Conservation (phyloP, 768 basidiomycete species). For the Leccinum subgranulosum region DNA sequence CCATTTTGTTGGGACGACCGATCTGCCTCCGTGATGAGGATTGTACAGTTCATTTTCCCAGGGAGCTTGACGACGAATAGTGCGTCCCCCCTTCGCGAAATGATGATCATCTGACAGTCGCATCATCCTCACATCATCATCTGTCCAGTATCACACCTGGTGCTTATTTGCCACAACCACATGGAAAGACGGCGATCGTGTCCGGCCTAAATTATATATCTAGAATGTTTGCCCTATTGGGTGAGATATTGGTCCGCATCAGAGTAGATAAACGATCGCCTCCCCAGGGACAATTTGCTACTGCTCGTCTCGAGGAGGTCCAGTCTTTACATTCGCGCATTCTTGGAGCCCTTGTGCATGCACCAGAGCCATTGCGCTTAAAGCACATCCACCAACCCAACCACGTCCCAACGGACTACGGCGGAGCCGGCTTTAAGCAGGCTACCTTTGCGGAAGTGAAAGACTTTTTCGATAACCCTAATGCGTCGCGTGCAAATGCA, state of each 20-base stretch:
- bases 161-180: slow-evolving; percentile 83
- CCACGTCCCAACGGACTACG: slow-evolving; percentile 55
- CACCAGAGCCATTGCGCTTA: slow-evolving; percentile 71
- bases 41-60: slow-evolving; percentile 85
- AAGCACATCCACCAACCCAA: slow-evolving; percentile 52
- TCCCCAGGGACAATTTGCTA: slow-evolving; percentile 81
- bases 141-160: slow-evolving; percentile 70
- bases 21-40: slow-evolving; percentile 88
- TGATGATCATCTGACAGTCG: slow-evolving; percentile 29
- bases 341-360: slow-evolving; percentile 67
- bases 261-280: slow-evolving; percentile 85
- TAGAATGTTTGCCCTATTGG: slow-evolving; percentile 80
- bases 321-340: slow-evolving; percentile 77
- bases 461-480: slow-evolving; percentile 90
- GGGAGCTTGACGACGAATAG: slow-evolving; percentile 89
- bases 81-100: slow-evolving; percentile 39
- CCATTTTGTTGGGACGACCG: slow-evolving; percentile 78
- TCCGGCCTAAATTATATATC: slow-evolving; percentile 87
- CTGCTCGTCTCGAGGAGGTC: slow-evolving; percentile 80
- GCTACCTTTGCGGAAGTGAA: slow-evolving; percentile 86
- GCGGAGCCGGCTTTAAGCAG: slow-evolving; percentile 72
- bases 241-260: slow-evolving; percentile 84
- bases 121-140: slow-evolving; percentile 13
- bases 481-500: slow-evolving; percentile 80
- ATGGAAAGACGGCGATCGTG: slow-evolving; percentile 79